Evolutionary conservation across 257 asterid species (phyloP).

Genomic region (Nicotiana attenuata): DNA sequence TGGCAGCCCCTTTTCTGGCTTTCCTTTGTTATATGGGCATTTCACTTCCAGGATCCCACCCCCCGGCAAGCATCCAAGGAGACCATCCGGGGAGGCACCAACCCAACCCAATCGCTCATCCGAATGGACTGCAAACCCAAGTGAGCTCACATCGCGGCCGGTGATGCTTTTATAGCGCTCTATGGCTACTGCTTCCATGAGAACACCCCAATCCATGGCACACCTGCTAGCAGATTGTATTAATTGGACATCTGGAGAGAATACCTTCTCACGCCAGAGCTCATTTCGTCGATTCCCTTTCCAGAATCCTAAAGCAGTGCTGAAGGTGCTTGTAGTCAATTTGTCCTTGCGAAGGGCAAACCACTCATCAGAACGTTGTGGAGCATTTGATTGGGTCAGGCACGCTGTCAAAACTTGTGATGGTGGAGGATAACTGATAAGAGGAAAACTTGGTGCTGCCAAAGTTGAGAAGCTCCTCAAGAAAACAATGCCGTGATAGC

Average conservation of each 20-base stretch:
- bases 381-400: constrained; percentile 54
- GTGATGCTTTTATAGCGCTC: constrained; percentile 85
- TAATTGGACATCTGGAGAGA: constrained; percentile 23
- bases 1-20: constrained; percentile 72
- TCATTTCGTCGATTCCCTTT: constrained; percentile 80
- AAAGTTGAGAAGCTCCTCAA: constrained; percentile 48
- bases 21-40: constrained; percentile 91
- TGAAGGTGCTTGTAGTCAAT: constrained; percentile 87
- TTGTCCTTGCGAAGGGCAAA: constrained; percentile 90
- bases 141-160: constrained; percentile 62
- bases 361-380: constrained; percentile 95
- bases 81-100: constrained; percentile 96
- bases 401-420: constrained; percentile 38
- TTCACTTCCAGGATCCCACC: constrained; percentile 94
- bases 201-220: constrained; percentile 98
- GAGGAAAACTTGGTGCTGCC: constrained; percentile 35
- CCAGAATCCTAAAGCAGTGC: constrained; percentile 93
- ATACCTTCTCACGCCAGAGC: constrained; percentile 89
- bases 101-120: constrained; percentile 67
- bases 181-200: constrained; percentile 72
- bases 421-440: constrained; percentile 22
- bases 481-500: constrained; percentile 32
- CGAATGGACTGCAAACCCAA: constrained; percentile 73
- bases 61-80: constrained; percentile 53
- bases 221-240: constrained; percentile 28